phyloP scores from a whole-genome alignment of 2,329 filamentous ascomycete genomes.

The Cladosporium sp. region DNA sequence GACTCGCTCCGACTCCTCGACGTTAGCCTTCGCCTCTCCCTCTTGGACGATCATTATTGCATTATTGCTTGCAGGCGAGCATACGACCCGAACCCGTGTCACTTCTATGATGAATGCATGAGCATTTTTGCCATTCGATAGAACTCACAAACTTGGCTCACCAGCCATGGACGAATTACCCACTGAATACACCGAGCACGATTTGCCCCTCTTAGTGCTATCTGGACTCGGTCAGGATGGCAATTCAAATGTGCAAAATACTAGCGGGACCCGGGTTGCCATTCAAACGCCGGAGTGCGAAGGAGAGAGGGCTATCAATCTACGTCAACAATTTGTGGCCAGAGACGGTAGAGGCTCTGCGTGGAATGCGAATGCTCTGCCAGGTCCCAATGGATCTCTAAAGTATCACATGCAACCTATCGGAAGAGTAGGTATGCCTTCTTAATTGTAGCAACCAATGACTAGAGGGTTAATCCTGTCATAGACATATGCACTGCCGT shows the following conservation, averaged over 20 bases:
- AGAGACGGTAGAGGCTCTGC: conserved; percentile 37
- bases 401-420: conserved; percentile 44
- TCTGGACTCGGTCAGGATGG: conserved; percentile 65
- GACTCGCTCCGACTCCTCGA: neutral
- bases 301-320: conserved; percentile 50
- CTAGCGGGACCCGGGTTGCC: conserved; percentile 29
- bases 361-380: conserved; percentile 32
- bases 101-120: neutral
- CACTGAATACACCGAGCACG: conserved; percentile 77
- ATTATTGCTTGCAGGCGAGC: conserved; percentile 15
- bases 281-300: conserved; percentile 30
- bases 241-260: neutral
- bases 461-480: conserved; percentile 28
- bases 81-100: neutral
- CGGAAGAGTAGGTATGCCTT: conserved; percentile 71
- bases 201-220: conserved; percentile 79
- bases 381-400: conserved; percentile 29
- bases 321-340: conserved; percentile 58
- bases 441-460: neutral
- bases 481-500: conserved; percentile 59
- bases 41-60: neutral
- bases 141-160: neutral
- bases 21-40: neutral
- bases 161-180: conserved; percentile 75
- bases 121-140: neutral